A percentile compares a stretch with the other conserved stretches of the same genome.
These are phyloP conservation scores for Perilla frutescens DNA, from an alignment of 257 asterid species.

Conservation along the genomic window DNA sequence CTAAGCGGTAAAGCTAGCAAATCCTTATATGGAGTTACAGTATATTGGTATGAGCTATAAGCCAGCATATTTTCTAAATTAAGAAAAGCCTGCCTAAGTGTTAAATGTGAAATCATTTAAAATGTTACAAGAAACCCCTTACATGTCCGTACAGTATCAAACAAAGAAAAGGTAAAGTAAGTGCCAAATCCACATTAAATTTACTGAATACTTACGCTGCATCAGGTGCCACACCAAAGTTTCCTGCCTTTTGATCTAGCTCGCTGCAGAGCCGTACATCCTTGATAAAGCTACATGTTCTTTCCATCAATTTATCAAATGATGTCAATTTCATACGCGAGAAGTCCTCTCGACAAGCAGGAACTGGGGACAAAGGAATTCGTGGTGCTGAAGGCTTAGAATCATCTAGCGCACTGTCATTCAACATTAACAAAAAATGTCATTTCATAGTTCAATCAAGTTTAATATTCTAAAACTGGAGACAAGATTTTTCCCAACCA, in stretches of 20 bases:
- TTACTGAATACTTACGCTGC: constrained; percentile 77
- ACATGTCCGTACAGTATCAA: not conserved
- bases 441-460: constrained; percentile 23
- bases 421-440: constrained; percentile 27
- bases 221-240: constrained; percentile 98
- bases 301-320: constrained; percentile 85
- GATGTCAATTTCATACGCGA: constrained; percentile 85
- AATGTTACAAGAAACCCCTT: not conserved
- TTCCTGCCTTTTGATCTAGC: constrained; percentile 74
- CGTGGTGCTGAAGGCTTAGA: constrained; percentile 47
- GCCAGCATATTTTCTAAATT: no score
- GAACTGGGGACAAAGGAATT: constrained; percentile 67
- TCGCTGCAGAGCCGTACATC: constrained; percentile 93
- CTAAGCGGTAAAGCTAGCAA: not conserved
- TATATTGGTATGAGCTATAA: no score
- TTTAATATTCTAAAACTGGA: constrained; percentile 17
- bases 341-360: constrained; percentile 93
- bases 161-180: not conserved
- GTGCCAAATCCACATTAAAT: not conserved
- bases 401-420: constrained; percentile 58
- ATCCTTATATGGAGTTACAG: not conserved
- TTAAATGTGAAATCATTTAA: not conserved
- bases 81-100: no score
- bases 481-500: not conserved
- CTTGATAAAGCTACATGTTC: constrained; percentile 81